Conservation (phyloP, 176 grass and related monocot genomes). For the Zea luxurians region DNA sequence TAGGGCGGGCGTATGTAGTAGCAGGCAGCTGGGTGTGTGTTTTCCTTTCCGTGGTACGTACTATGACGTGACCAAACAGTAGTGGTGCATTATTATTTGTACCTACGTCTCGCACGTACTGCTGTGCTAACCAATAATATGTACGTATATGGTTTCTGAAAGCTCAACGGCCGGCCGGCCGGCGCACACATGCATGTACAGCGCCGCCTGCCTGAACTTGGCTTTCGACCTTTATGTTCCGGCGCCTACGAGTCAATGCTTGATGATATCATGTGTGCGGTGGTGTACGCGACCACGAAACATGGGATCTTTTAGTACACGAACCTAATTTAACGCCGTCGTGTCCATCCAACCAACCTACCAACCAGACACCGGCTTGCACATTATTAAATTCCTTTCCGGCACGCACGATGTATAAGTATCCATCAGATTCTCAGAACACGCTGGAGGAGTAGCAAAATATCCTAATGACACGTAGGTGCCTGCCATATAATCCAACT, state of each 20-base stretch:
- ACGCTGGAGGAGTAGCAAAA: neutral
- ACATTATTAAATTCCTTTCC: neutral
- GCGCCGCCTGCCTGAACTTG: neutral
- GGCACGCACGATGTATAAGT: neutral
- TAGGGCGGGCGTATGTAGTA: too few relatives aligned
- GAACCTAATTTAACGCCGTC: slow-evolving; percentile 28
- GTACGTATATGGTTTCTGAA: too few relatives aligned
- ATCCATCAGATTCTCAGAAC: neutral
- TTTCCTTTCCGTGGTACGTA: too few relatives aligned
- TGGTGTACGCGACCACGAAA: slow-evolving; percentile 43
- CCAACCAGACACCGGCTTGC: neutral
- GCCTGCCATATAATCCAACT: neutral
- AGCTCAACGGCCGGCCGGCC: too few relatives aligned
- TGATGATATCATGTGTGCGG: slow-evolving; percentile 46
- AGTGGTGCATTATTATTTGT: too few relatives aligned
- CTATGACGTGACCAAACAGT: too few relatives aligned
- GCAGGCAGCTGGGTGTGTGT: too few relatives aligned
- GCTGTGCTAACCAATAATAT: too few relatives aligned
- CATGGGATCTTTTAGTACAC: slow-evolving; percentile 24
- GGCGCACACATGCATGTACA: too few relatives aligned
- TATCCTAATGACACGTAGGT: neutral
- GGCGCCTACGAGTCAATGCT: slow-evolving; percentile 24
- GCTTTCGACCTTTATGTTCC: slow-evolving; percentile 16
- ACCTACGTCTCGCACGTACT: too few relatives aligned
- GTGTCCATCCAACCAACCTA: slow-evolving; percentile 48